Conservation (phyloP, 345 rosid genomes). For the Rubroshorea leprosula region DNA sequence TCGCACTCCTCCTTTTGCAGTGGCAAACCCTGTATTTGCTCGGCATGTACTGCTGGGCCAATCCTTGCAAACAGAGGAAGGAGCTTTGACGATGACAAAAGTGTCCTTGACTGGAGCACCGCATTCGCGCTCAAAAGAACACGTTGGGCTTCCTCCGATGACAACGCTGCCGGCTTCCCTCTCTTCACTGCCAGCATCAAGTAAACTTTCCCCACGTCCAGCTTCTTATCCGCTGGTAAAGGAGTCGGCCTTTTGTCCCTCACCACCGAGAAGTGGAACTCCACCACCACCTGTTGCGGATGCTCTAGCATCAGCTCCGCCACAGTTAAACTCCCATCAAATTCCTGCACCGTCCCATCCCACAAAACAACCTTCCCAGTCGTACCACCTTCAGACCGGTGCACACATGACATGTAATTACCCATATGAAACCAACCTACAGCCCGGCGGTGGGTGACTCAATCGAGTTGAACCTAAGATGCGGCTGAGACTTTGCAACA, state of each 20-base stretch:
- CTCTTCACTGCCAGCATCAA: constrained; percentile 48
- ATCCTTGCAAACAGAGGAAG: constrained; percentile 36
- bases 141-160: constrained; percentile 36
- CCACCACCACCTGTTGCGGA: constrained; percentile 62
- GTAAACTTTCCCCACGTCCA: constrained; percentile 39
- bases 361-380: constrained; percentile 41
- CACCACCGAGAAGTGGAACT: constrained; percentile 25
- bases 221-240: constrained; percentile 52
- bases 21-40: neutral
- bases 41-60: constrained; percentile 35
- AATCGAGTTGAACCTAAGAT: neutral
- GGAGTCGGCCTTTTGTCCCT: constrained; percentile 35
- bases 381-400: neutral
- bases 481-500: neutral
- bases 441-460: too few species aligned
- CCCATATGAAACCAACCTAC: constrained; percentile 33
- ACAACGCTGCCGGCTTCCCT: constrained; percentile 37
- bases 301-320: constrained; percentile 69
- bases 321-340: constrained; percentile 25
- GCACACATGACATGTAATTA: constrained; percentile 20
- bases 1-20: constrained; percentile 17
- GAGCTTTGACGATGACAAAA: constrained; percentile 19
- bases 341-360: constrained; percentile 42
- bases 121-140: constrained; percentile 36
- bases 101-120: constrained; percentile 31